Base-by-base conservation (phyloP, 1,284 basidiomycete species). In the Psilocybe mexicana region DNA sequence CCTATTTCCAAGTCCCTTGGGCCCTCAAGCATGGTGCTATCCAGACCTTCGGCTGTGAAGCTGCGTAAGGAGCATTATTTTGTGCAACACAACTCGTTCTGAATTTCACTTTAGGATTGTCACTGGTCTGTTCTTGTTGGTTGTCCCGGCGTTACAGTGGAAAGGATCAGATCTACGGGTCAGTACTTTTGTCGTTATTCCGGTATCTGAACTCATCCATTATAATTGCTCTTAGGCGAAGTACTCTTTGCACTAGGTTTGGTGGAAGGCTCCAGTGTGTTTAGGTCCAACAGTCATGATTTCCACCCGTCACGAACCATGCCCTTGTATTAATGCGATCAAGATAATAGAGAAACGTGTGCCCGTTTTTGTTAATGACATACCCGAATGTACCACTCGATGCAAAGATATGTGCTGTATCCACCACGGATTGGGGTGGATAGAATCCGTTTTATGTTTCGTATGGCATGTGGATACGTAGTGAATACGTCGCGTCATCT, bases 1-100 rank as follows among this genome's bases (percentile, higher is more conserved):
- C 86, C 0, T 87, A 82, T 68, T 87, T 83, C 72, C 85, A 87
- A 66, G 79, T 85, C 1, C 77, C 79, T 10, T 87, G 84, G 85
- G 82, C 84, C 8, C 69, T 69, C 36, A 79, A 77, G 61, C 66
- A 80, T 47, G 85, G 85, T 33, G 82, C 83, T 2, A 67, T 85
- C 28, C 80, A 83, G 64, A 80, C 81, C 6, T 83, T 86, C 64
- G 85, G 84, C 1, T 75, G 76, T 47, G 84, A 87, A 64, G 83
- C 82, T 26, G 84, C 83, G 72, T 80, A 61, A 63, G 78, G 73
- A 18, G 30, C 10, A 10, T 33, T n/a, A 30, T 11, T 26, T 23
- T 28, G 28, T 10, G 14, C 26, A 6, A 46, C 8, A 36, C 28
- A 25, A 50, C 24, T n/a, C 23, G 35, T 12, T 12, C 30, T 28